Percentiles rank a stretch among this genome's conserved stretches.
Evolutionary conservation across 2,329 filamentous ascomycete species (phyloP).

Genomic region (Colletotrichum cereale): DNA sequence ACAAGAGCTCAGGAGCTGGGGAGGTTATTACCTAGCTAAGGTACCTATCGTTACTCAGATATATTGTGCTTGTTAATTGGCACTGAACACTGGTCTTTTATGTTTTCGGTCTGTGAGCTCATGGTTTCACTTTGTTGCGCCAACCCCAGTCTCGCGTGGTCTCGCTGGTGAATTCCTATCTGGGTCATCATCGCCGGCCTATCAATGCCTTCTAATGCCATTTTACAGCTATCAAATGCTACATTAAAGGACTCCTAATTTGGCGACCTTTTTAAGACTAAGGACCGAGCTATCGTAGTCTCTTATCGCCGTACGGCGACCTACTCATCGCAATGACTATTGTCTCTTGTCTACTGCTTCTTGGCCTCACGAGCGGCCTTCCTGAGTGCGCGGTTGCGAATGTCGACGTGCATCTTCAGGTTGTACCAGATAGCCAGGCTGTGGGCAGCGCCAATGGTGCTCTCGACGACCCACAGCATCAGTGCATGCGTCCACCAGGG

Average conservation of each 20-base stretch:
- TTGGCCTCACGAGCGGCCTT: slow-evolving; percentile 88
- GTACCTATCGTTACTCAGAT: not conserved
- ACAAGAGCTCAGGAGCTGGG: not conserved
- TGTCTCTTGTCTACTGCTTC: slow-evolving; percentile 57
- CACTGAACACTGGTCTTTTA: not conserved
- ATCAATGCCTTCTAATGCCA: too few relatives aligned
- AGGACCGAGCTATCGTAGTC: not conserved
- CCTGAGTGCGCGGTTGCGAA: slow-evolving; percentile 83
- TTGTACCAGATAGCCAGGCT: slow-evolving; percentile 63
- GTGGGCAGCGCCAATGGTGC: slow-evolving; percentile 64
- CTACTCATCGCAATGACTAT: not conserved
- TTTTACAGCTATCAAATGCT: not conserved
- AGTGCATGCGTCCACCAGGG: slow-evolving; percentile 94
- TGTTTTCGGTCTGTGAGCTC: not conserved
- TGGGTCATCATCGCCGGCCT: not conserved
- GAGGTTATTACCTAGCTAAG: too few relatives aligned
- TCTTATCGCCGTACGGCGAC: not conserved
- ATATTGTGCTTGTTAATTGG: not conserved
- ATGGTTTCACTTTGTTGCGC: not conserved
- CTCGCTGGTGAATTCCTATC: not conserved
- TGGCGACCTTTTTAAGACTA: too few relatives aligned
- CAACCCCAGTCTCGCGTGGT: not conserved
- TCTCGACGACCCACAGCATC: slow-evolving; percentile 85
- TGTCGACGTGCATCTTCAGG: slow-evolving; percentile 82
- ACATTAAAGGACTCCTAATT: too few relatives aligned